Conservation (phyloP, 805 yeast species). For the Yarrowia porcina region DNA sequence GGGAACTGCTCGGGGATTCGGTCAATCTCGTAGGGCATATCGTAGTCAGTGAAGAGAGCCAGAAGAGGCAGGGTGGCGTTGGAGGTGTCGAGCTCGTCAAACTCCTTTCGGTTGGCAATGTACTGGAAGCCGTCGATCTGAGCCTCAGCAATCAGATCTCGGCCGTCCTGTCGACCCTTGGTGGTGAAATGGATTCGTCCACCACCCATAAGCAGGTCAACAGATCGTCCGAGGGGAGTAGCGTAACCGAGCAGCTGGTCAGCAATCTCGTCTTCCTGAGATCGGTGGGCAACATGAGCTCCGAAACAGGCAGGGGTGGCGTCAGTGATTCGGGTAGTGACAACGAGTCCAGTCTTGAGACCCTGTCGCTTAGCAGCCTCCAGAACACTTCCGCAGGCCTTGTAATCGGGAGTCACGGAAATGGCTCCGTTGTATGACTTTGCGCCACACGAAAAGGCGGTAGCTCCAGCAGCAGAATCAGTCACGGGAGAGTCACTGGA, state of each 20-base stretch:
- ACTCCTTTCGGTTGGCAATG: conserved; percentile 56
- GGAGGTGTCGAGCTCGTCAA: conserved; percentile 57
- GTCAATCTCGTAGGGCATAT: conserved; percentile 84
- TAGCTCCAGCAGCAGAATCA: conserved; percentile 97
- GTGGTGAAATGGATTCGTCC: conserved; percentile 84
- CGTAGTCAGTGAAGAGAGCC: conserved; percentile 68
- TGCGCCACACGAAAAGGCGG: conserved; percentile 82
- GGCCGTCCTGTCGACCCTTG: conserved; percentile 62
- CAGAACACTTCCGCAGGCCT: conserved; percentile 84
- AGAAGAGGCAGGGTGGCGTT: conserved; percentile 73
- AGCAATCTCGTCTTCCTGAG: conserved; percentile 81
- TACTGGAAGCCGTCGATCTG: conserved; percentile 58
- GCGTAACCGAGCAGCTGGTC: conserved; percentile 74
- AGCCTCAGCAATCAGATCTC: conserved; percentile 67
- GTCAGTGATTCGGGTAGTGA: conserved; percentile 87
- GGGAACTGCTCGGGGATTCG: conserved; percentile 62
- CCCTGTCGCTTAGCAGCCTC: conserved; percentile 85
- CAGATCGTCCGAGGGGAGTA: conserved; percentile 72
- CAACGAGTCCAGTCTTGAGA: conserved; percentile 82
- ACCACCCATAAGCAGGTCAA: conserved; percentile 86
- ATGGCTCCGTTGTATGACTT: conserved; percentile 89
- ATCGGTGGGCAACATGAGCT: conserved; percentile 71
- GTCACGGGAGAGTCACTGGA: conserved; percentile 76
- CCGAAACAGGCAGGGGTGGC: conserved; percentile 94
- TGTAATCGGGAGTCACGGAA: conserved; percentile 65